phyloP scores from a whole-genome alignment of 768 basidiomycete genomes.

The Pleurotus eryngii region DNA sequence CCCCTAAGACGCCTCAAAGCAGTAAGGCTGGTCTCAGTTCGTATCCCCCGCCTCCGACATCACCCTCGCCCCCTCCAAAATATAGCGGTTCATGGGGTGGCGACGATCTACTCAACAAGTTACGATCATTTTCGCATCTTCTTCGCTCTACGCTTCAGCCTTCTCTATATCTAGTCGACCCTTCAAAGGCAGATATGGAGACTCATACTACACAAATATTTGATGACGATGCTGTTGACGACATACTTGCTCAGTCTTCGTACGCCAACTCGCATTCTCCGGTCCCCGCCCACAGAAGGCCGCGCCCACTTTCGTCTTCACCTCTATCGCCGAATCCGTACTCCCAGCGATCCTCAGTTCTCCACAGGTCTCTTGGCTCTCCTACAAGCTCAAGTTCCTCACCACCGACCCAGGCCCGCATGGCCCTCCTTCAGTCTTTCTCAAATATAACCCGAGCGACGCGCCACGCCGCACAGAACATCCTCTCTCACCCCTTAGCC shows the following conservation, averaged over 20 bases:
- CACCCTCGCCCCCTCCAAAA: slow-evolving; percentile 39
- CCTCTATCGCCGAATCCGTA: slow-evolving; percentile 48
- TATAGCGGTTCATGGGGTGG: slow-evolving; percentile 75
- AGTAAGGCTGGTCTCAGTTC: slow-evolving; percentile 39
- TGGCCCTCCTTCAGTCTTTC: slow-evolving; percentile 88
- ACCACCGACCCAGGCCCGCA: slow-evolving; percentile 67
- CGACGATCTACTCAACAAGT: slow-evolving; percentile 75
- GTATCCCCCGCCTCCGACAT: slow-evolving; percentile 62
- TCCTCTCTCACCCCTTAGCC: slow-evolving; percentile 92
- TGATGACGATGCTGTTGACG: slow-evolving; percentile 83
- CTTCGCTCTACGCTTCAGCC: slow-evolving; percentile 85
- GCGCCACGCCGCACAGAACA: slow-evolving; percentile 90
- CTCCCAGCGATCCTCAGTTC: slow-evolving; percentile 66
- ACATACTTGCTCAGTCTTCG: slow-evolving; percentile 78
- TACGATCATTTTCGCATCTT: slow-evolving; percentile 76
- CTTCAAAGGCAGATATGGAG: slow-evolving; percentile 89
- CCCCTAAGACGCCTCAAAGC: slow-evolving; percentile 30
- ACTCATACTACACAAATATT: slow-evolving; percentile 84
- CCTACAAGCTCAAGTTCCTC: slow-evolving; percentile 41
- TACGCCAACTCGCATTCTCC: slow-evolving; percentile 77
- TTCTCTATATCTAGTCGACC: slow-evolving; percentile 86
- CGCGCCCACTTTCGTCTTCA: slow-evolving; percentile 57
- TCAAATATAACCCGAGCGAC: slow-evolving; percentile 93
- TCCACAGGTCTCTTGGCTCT: slow-evolving; percentile 74
- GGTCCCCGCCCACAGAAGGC: slow-evolving; percentile 78